A percentile compares a stretch with the other conserved stretches of the same genome.
These are phyloP conservation scores for Aquanectria penicillioides DNA, from an alignment of 2,329 filamentous ascomycete genomes.

Conservation along the genomic window DNA sequence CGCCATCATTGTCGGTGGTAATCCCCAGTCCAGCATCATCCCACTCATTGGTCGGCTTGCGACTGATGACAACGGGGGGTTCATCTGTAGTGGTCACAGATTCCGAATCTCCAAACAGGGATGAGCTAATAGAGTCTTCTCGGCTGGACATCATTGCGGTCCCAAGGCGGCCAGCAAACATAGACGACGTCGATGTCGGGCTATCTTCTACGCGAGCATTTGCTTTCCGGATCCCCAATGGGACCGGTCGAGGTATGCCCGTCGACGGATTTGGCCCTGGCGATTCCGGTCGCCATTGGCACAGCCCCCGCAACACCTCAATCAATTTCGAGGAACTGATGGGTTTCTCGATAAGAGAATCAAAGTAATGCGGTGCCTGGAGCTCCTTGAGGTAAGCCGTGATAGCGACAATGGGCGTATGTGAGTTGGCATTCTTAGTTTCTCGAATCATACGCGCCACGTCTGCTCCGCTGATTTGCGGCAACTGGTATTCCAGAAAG, in stretches of 20 bases:
- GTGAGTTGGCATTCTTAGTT: slow-evolving; percentile 92
- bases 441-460: slow-evolving; percentile 98
- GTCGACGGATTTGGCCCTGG: slow-evolving; percentile 56
- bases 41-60: slow-evolving; percentile 82
- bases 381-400: slow-evolving; percentile 98
- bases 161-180: slow-evolving; percentile 74
- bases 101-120: slow-evolving; percentile 87
- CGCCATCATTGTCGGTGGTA: slow-evolving; percentile 65
- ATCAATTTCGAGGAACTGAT: slow-evolving; percentile 91
- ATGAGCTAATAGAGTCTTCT: slow-evolving; percentile 89
- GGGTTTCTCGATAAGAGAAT: slow-evolving; percentile 94
- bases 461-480: slow-evolving; percentile 93
- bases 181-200: slow-evolving; percentile 81
- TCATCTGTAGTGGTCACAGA: slow-evolving; percentile 83
- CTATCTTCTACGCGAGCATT: slow-evolving; percentile 78
- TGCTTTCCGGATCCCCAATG: slow-evolving; percentile 73
- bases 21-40: slow-evolving; percentile 83
- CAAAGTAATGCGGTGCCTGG: slow-evolving; percentile 94
- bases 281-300: slow-evolving; percentile 88
- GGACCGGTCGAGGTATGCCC: slow-evolving; percentile 66
- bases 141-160: slow-evolving; percentile 85
- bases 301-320: slow-evolving; percentile 86
- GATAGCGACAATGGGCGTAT: slow-evolving; percentile 95
- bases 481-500: slow-evolving; percentile 96
- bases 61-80: slow-evolving; percentile 77